These are phyloP conservation scores for Boletus holoroseus DNA, from an alignment of 1,284 basidiomycete species.

Conservation along the genomic window DNA sequence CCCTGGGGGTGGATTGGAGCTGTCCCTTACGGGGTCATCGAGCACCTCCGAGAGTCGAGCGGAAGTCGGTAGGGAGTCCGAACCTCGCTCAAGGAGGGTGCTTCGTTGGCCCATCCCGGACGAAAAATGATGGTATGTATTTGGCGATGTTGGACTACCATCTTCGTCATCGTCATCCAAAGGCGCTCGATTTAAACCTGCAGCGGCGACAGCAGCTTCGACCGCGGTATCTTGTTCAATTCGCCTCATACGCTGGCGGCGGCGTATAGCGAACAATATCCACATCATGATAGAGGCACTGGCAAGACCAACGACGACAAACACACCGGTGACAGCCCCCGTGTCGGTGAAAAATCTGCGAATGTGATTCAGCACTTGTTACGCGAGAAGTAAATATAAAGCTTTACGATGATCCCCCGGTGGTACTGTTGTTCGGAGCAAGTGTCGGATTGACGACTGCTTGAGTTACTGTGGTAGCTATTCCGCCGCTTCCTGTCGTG, in stretches of 20 bases:
- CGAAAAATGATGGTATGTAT: constrained; percentile 28
- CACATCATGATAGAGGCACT: constrained; percentile 64
- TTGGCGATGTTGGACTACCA: constrained; percentile 26
- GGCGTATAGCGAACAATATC: constrained; percentile 63
- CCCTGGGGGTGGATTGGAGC: constrained; percentile 55
- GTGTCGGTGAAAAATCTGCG: constrained; percentile 67
- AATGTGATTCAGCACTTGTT: constrained; percentile 10
- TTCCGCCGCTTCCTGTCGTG: constrained; percentile 50
- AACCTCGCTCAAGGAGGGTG: constrained; percentile 32
- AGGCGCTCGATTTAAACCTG: constrained; percentile 57
- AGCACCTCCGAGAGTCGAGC: constrained; percentile 16
- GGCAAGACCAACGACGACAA: constrained; percentile 69
- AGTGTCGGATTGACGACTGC: constrained; percentile 62
- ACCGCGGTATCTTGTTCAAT: constrained; percentile 64
- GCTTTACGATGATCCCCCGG: constrained; percentile 43
- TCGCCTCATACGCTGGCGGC: constrained; percentile 51
- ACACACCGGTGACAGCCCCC: constrained; percentile 72
- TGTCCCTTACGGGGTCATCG: constrained; percentile 21
- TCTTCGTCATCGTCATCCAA: constrained; percentile 58
- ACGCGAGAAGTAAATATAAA: not conserved
- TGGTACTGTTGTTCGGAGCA: constrained; percentile 40
- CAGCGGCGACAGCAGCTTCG: constrained; percentile 63
- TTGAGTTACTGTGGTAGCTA: constrained; percentile 52
- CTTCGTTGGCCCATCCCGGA: constrained; percentile 33
- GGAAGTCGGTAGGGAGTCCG: constrained; percentile 30